Conservation (phyloP, 305 asterid species). For the Nicotiana rustica region DNA sequence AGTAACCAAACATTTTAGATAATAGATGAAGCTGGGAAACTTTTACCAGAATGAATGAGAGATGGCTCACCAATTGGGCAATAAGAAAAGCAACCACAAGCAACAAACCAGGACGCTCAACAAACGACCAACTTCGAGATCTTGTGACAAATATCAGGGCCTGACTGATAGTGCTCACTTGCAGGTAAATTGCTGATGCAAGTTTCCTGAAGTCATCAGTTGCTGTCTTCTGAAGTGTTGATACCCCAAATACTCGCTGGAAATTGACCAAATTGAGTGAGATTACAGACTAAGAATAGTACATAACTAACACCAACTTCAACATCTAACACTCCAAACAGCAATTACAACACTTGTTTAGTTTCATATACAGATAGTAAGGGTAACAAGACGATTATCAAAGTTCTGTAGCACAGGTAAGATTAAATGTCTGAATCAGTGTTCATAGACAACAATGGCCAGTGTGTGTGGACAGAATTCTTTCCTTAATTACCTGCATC, state of each 20-base stretch:
- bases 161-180: conserved; percentile 99
- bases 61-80: conserved; percentile 81
- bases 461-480: not conserved
- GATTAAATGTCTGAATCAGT: not conserved
- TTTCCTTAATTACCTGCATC: not conserved
- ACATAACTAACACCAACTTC: not conserved
- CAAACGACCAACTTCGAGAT: conserved; percentile 91
- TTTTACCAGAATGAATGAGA: conserved; percentile 8
- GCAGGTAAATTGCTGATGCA: conserved; percentile 97
- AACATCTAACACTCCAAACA: conserved; percentile 21
- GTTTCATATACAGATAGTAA: conserved; percentile 13
- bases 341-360: not conserved
- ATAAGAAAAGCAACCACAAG: conserved; percentile 83
- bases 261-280: conserved; percentile 32
- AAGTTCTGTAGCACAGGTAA: not conserved
- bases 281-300: conserved; percentile 9
- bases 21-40: not conserved
- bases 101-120: conserved; percentile 93
- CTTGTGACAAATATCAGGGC: conserved; percentile 96
- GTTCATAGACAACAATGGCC: not conserved
- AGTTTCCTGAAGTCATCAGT: conserved; percentile 95
- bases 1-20: conserved; percentile 32
- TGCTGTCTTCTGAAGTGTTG: conserved; percentile 95
- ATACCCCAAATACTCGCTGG: conserved; percentile 82
- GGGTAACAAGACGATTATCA: not conserved